phyloP scores from a whole-genome alignment of 2,329 filamentous ascomycete genomes.

The Lachnellula cervina region DNA sequence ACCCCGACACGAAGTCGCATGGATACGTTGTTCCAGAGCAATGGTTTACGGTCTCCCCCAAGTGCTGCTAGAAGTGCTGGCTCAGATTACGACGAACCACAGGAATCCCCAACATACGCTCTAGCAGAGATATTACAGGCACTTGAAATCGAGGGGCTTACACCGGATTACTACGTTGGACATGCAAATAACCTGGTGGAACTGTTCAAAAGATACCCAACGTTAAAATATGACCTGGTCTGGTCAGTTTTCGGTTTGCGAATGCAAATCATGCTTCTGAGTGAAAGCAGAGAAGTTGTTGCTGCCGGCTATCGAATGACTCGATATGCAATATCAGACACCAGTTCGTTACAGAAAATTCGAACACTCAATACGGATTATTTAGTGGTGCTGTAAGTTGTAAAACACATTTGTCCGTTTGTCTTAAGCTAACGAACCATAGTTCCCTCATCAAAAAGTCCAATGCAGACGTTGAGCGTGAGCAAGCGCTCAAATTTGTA shows the following conservation, averaged over 20 bases:
- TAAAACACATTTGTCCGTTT: background rate
- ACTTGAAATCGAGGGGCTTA: constrained; percentile 80
- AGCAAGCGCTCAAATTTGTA: constrained; percentile 95
- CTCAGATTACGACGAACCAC: constrained; percentile 61
- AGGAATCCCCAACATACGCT: constrained; percentile 87
- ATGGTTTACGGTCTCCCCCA: constrained; percentile 51
- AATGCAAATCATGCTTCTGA: constrained; percentile 93
- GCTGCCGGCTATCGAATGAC: constrained; percentile 92
- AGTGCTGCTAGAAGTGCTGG: constrained; percentile 52
- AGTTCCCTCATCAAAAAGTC: constrained; percentile 88
- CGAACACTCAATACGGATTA: constrained; percentile 86
- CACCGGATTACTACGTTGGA: constrained; percentile 91
- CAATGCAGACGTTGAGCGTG: constrained; percentile 93
- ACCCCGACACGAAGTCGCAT: constrained; percentile 46
- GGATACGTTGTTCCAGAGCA: constrained; percentile 43
- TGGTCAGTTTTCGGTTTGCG: constrained; percentile 93
- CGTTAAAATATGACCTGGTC: constrained; percentile 91
- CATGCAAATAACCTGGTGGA: constrained; percentile 91
- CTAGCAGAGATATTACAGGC: constrained; percentile 87
- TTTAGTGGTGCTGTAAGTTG: constrained; percentile 66
- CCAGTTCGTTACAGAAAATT: constrained; percentile 83
- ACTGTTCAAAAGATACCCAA: constrained; percentile 88
- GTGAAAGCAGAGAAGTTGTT: constrained; percentile 91
- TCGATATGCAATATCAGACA: constrained; percentile 89
- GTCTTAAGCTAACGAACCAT: constrained; percentile 16